Evolutionary conservation across 1,284 basidiomycete genomes (phyloP).

Genomic region (Pyrrhoderma lamaoense): DNA sequence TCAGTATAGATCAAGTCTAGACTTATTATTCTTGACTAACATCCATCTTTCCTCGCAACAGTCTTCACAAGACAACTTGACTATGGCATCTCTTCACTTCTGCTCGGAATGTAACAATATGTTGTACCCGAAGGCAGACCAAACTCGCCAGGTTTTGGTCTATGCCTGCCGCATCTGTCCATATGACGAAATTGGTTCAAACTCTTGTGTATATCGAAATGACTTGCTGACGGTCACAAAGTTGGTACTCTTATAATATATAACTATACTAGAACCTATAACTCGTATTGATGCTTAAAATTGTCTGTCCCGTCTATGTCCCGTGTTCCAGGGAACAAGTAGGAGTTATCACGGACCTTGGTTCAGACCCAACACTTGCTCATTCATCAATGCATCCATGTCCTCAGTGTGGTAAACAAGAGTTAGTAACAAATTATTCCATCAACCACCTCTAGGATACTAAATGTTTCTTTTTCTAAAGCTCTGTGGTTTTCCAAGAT

Average conservation of each 20-base stretch:
- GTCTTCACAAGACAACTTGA: background rate
- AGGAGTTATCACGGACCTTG: conserved; percentile 86
- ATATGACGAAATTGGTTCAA: conserved; percentile 81
- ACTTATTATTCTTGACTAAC: background rate
- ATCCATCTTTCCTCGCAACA: no score
- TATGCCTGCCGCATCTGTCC: conserved; percentile 92
- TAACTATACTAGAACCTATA: background rate
- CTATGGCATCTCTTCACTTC: conserved; percentile 69
- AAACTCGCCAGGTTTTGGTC: conserved; percentile 78
- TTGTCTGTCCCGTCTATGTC: conserved; percentile 9
- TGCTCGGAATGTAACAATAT: conserved; percentile 94
- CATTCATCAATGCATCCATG: conserved; percentile 61
- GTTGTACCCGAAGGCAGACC: conserved; percentile 88
- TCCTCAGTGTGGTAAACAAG: conserved; percentile 63
- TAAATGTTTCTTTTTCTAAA: conserved; percentile 29
- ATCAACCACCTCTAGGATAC: background rate
- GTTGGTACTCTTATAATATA: conserved; percentile 41
- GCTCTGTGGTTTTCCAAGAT: conserved; percentile 89
- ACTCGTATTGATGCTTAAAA: background rate
- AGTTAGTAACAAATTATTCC: conserved; percentile 40
- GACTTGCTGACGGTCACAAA: conserved; percentile 91
- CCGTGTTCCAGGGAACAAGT: conserved; percentile 69
- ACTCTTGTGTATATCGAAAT: conserved; percentile 89
- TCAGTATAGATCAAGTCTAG: no score
- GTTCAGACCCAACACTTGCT: conserved; percentile 85